A percentile compares a stretch with the other conserved stretches of the same genome.
These are phyloP conservation scores for Ottelia alismoides DNA, from an alignment of 106 monocot genomes.

Conservation along the genomic window DNA sequence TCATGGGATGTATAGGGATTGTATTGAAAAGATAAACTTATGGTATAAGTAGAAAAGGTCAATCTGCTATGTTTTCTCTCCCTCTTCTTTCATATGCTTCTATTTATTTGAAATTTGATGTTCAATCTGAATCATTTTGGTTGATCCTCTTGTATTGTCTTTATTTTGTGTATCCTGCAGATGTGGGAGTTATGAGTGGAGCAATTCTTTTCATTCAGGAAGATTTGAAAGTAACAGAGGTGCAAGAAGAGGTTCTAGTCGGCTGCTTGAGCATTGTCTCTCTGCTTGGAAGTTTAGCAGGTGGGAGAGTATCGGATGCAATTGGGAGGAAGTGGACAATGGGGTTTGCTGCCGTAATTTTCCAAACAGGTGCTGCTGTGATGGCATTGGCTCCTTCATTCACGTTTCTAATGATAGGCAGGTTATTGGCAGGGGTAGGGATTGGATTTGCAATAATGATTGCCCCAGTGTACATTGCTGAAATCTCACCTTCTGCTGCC, in stretches of 20 bases:
- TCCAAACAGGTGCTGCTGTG: conserved; percentile 68
- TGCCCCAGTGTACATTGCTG: conserved; percentile 92
- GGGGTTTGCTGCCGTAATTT: conserved; percentile 70
- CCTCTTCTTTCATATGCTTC: no score
- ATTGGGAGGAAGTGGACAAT: conserved; percentile 97
- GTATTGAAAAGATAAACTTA: no score
- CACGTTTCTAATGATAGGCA: conserved; percentile 59
- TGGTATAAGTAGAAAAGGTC: no score
- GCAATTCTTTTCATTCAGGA: conserved; percentile 83
- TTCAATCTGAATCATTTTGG: no score
- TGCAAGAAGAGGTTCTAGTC: conserved; percentile 81
- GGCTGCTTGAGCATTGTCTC: conserved; percentile 84
- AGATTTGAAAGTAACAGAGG: conserved; percentile 76
- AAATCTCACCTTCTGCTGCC: conserved; percentile 74
- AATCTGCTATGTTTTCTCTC: no score
- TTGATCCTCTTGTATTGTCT: no score
- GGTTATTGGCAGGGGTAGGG: conserved; percentile 74
- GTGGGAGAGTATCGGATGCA: conserved; percentile 66
- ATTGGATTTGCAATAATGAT: conserved; percentile 94
- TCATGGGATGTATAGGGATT: no score
- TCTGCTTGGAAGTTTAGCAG: conserved; percentile 70
- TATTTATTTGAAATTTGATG: no score
- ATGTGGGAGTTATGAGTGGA: conserved; percentile 99
- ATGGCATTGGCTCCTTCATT: conserved; percentile 83
- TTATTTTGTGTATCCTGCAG: conserved; percentile 20